Conservation (phyloP, 768 basidiomycete genomes). For the Filobasidium wieringae region DNA sequence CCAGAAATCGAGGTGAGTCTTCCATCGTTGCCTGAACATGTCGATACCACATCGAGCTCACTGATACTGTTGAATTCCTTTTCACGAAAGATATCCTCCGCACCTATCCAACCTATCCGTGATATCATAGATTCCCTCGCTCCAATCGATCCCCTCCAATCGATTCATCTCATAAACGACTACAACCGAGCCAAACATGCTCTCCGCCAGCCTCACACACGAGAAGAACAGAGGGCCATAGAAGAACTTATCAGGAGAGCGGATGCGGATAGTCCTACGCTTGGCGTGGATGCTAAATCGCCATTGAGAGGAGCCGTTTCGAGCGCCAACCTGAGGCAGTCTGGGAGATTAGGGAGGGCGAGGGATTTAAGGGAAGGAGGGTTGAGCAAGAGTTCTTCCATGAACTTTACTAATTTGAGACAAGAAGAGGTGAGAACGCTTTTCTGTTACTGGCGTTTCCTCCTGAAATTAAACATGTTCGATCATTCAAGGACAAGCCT, state of each 20-base stretch:
- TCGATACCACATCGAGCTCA: background rate
- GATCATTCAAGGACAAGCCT: background rate
- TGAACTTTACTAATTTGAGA: background rate
- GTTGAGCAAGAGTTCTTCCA: background rate
- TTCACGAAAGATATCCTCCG: background rate
- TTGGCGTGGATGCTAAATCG: background rate
- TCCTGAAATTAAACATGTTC: background rate
- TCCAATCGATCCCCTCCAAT: conserved; percentile 3
- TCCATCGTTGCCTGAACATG: background rate
- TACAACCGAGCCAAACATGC: conserved; percentile 7
- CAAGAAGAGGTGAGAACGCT: background rate
- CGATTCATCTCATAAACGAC: conserved; percentile 4
- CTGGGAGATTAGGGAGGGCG: background rate
- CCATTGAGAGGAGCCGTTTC: background rate
- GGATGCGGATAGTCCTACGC: background rate
- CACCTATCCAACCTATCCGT: conserved; percentile 7
- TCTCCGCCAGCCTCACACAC: conserved; percentile 4
- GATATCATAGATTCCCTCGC: background rate
- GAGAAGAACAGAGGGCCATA: conserved; percentile 9
- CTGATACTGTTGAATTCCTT: background rate
- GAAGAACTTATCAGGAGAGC: conserved; percentile 9
- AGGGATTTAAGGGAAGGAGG: background rate
- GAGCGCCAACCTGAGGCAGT: background rate
- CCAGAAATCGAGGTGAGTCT: background rate
- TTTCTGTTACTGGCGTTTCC: background rate